Conservation (phyloP, 371 early-diverging fungal species). For the Actinomucor elegans region DNA sequence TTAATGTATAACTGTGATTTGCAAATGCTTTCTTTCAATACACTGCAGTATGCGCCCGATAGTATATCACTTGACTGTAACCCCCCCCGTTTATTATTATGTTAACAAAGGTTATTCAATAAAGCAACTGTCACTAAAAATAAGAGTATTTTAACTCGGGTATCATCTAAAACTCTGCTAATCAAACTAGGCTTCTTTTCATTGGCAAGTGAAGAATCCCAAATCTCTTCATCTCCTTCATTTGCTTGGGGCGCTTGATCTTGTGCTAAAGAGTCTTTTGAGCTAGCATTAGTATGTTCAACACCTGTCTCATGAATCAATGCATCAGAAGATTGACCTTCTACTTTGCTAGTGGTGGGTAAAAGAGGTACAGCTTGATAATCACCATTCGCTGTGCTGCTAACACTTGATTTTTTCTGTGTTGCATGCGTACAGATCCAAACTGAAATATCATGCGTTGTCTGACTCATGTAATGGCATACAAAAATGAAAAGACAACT, state of each 20-base stretch:
- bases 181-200: conserved; percentile 1
- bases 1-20: no score
- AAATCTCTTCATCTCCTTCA: conserved; percentile 11
- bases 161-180: conserved; percentile 13
- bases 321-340: background rate
- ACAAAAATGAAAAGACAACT: conserved; percentile 58
- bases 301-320: background rate
- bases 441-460: conserved; percentile 50
- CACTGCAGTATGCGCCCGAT: no score
- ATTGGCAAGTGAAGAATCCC: conserved; percentile 4
- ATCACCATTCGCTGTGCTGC: background rate
- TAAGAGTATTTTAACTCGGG: conserved; percentile 13
- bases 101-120: conserved; percentile 16
- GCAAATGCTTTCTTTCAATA: no score
- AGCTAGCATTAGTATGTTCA: no score
- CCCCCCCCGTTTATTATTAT: no score
- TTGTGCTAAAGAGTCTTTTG: no score
- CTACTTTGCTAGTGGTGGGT: conserved; percentile 12
- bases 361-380: conserved; percentile 21
- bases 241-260: background rate
- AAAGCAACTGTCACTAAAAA: conserved; percentile 10
- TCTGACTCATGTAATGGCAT: conserved; percentile 49
- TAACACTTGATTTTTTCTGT: background rate
- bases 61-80: no score
- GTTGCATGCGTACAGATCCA: conserved; percentile 27